Conservation (phyloP, 495 filamentous ascomycete species). For the Penicillium cosmopolitanum region DNA sequence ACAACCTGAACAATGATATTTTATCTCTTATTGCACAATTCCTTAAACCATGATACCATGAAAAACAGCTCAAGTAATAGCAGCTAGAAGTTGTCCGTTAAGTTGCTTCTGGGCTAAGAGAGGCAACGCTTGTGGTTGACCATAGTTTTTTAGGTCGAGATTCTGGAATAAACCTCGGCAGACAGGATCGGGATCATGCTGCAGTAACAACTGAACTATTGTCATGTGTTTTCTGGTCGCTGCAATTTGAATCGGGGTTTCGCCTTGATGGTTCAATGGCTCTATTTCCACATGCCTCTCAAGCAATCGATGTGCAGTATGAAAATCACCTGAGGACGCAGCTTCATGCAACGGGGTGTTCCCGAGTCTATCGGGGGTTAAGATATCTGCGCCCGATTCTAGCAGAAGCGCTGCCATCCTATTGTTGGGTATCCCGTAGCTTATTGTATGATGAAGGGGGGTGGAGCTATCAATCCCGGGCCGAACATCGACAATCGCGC, state of each 20-base stretch:
- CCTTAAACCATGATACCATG: no score
- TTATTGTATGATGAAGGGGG: neutral
- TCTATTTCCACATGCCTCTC: neutral
- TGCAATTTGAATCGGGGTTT: neutral
- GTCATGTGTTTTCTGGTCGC: neutral
- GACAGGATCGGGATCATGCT: neutral
- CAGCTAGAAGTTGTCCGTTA: neutral
- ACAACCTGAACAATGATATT: no score
- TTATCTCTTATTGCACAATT: no score
- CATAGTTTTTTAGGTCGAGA: neutral
- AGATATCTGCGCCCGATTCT: neutral
- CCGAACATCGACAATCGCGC: neutral
- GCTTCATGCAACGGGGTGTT: neutral
- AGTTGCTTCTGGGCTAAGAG: neutral
- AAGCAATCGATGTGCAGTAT: neutral
- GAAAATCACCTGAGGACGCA: neutral
- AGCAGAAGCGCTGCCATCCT: neutral
- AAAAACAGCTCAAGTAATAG: neutral
- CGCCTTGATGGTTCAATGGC: neutral
- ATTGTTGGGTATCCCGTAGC: neutral
- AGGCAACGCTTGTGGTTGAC: neutral
- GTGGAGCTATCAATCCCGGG: neutral
- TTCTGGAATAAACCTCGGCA: neutral
- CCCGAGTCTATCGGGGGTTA: neutral
- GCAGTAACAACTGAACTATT: neutral